phyloP scores from a whole-genome alignment of 2,329 filamentous ascomycete genomes.

The Xylaria sp. region DNA sequence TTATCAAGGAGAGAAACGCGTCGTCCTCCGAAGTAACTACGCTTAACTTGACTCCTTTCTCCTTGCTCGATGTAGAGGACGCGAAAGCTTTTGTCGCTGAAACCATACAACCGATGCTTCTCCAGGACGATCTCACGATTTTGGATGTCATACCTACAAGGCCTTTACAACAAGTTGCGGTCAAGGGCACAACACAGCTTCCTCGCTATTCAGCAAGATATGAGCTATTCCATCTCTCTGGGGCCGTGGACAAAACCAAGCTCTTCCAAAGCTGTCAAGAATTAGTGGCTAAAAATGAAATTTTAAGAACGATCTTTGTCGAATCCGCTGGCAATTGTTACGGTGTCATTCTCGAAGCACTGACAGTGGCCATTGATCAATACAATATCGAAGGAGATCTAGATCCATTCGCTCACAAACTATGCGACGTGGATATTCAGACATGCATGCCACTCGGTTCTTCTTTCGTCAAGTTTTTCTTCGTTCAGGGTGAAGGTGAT shows the following conservation, averaged over 20 bases:
- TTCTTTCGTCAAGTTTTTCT: slow-evolving; percentile 69
- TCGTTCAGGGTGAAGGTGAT: slow-evolving; percentile 56
- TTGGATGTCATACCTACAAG: slow-evolving; percentile 67
- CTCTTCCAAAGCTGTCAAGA: slow-evolving; percentile 63
- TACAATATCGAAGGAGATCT: slow-evolving; percentile 64
- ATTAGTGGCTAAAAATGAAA: slow-evolving; percentile 70
- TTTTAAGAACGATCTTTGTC: slow-evolving; percentile 74
- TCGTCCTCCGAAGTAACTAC: slow-evolving; percentile 32
- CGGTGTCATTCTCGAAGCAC: slow-evolving; percentile 67
- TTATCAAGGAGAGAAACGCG: slow-evolving; percentile 54
- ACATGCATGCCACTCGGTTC: slow-evolving; percentile 68
- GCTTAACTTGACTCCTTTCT: slow-evolving; percentile 60
- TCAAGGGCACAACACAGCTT: slow-evolving; percentile 66
- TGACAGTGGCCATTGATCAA: slow-evolving; percentile 63
- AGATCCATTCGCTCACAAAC: slow-evolving; percentile 62
- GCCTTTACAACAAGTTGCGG: slow-evolving; percentile 68
- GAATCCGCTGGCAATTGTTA: slow-evolving; percentile 62
- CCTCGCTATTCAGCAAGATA: slow-evolving; percentile 73
- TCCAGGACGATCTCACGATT: slow-evolving; percentile 62
- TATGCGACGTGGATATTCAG: slow-evolving; percentile 67
- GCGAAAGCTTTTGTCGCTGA: slow-evolving; percentile 58
- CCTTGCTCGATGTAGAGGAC: slow-evolving; percentile 57
- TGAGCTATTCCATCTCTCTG: slow-evolving; percentile 71
- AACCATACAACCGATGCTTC: slow-evolving; percentile 63
- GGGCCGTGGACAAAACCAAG: slow-evolving; percentile 59